These are phyloP conservation scores for Leishmania aethiopica DNA, from an alignment of 208 protist species.

Conservation along the genomic window DNA sequence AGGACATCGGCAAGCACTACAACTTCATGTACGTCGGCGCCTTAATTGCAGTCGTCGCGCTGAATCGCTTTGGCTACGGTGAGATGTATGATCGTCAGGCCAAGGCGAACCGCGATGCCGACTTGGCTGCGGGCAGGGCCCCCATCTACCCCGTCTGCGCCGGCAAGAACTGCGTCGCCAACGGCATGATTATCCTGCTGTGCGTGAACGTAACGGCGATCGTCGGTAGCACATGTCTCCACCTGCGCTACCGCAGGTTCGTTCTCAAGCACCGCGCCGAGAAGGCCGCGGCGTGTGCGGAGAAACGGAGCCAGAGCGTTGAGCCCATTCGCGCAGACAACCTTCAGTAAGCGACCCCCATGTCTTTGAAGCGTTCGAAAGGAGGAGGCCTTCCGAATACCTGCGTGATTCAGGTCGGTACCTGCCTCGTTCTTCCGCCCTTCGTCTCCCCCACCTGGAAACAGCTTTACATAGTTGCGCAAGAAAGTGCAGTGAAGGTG, in stretches of 20 bases:
- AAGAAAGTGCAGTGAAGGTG: neutral
- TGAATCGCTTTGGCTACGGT: slow-evolving; percentile 71
- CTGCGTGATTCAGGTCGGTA: neutral
- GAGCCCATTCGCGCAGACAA: neutral
- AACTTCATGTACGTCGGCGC: slow-evolving; percentile 67
- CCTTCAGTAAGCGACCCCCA: neutral
- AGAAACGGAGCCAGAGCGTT: neutral
- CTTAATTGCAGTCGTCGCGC: slow-evolving; percentile 53
- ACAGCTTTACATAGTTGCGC: neutral
- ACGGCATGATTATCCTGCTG: slow-evolving; percentile 48
- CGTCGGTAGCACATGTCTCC: slow-evolving; percentile 35
- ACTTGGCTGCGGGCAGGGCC: slow-evolving; percentile 11
- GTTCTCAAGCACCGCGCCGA: slow-evolving; percentile 29
- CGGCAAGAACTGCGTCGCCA: slow-evolving; percentile 41
- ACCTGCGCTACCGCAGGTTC: slow-evolving; percentile 60
- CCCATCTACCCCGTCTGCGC: slow-evolving; percentile 47
- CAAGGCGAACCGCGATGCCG: slow-evolving; percentile 30
- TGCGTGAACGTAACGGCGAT: slow-evolving; percentile 53
- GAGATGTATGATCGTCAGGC: slow-evolving; percentile 61
- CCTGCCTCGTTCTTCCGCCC: neutral
- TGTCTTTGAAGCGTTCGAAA: neutral
- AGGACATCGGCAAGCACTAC: slow-evolving; percentile 80
- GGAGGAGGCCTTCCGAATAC: neutral
- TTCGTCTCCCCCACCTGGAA: neutral
- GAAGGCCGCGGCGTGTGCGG: neutral